Evolutionary conservation across 2,329 filamentous ascomycete species (phyloP).

Genomic region (Alternaria brassicae): DNA sequence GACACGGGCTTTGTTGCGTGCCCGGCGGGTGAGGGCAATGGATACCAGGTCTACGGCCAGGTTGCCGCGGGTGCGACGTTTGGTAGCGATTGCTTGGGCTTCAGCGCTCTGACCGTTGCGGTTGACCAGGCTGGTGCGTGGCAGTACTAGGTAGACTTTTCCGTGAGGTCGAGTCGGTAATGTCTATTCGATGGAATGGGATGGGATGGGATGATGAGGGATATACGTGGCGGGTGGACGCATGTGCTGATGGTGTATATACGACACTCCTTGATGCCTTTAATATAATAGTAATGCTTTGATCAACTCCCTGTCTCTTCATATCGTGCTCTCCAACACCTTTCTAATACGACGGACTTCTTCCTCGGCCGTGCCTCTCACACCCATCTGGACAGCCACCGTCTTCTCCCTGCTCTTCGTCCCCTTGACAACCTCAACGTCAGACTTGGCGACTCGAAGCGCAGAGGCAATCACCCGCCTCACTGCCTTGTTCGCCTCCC

Average conservation of each 20-base stretch:
- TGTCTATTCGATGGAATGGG: slow-evolving; percentile 14
- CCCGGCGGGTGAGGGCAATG: slow-evolving; percentile 29
- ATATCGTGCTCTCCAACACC: neutral
- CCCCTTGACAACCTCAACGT: slow-evolving; percentile 68
- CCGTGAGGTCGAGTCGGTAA: neutral
- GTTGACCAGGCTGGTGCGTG: slow-evolving; percentile 40
- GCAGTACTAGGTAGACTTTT: slow-evolving; percentile 46
- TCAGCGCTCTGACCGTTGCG: slow-evolving; percentile 41
- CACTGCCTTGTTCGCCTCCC: slow-evolving; percentile 73
- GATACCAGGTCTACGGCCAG: slow-evolving; percentile 47
- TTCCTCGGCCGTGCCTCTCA: slow-evolving; percentile 29
- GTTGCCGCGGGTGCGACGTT: slow-evolving; percentile 27
- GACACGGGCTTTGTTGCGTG: slow-evolving; percentile 46
- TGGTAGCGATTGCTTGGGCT: slow-evolving; percentile 42
- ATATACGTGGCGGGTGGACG: neutral
- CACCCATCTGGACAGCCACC: slow-evolving; percentile 23
- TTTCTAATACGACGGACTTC: slow-evolving; percentile 34
- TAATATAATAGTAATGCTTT: slow-evolving; percentile 27
- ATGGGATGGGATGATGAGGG: neutral
- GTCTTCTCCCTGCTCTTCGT: slow-evolving; percentile 71
- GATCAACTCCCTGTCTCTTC: neutral
- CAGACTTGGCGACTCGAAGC: slow-evolving; percentile 68
- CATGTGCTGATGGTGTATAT: slow-evolving; percentile 18
- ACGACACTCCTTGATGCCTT: slow-evolving; percentile 16
- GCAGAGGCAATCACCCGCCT: slow-evolving; percentile 67